A percentile compares a stretch with the other conserved stretches of the same genome.
Conservation (phyloP, 768 basidiomycete species). For the Lactifluus volemus region DNA sequence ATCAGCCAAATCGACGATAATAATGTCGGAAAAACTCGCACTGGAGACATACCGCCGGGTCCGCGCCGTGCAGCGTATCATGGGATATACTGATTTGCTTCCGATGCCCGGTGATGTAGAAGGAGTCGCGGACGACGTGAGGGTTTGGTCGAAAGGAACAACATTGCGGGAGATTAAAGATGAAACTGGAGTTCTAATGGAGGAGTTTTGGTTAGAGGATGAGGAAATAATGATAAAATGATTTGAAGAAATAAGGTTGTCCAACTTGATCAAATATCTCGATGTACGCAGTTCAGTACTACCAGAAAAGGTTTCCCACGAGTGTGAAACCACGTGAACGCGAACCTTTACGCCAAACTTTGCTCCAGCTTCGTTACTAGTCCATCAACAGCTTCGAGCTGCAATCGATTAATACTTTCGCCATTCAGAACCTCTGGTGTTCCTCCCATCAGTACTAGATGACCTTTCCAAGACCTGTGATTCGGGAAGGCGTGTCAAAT, state of each 20-base stretch:
- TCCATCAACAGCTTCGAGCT: too few relatives aligned
- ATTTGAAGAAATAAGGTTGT: neutral
- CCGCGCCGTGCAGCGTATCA: conserved; percentile 48
- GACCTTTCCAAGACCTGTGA: too few relatives aligned
- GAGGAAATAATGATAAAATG: neutral
- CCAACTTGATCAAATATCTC: too few relatives aligned
- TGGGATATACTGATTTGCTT: conserved; percentile 55
- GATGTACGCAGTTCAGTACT: too few relatives aligned
- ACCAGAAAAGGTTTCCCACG: too few relatives aligned
- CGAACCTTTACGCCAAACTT: too few relatives aligned
- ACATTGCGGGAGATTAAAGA: conserved; percentile 14
- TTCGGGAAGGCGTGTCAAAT: too few relatives aligned
- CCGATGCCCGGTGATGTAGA: conserved; percentile 34
- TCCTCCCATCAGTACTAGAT: too few relatives aligned
- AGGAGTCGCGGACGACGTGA: conserved; percentile 22
- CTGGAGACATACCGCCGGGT: conserved; percentile 52
- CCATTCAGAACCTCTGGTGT: too few relatives aligned
- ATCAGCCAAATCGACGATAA: conserved; percentile 15
- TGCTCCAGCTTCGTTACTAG: too few relatives aligned
- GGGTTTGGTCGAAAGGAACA: conserved; percentile 26
- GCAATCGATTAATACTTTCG: too few relatives aligned
- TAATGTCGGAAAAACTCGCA: conserved; percentile 46
- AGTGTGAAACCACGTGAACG: too few relatives aligned
- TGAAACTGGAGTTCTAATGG: conserved; percentile 21
- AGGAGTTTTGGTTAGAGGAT: conserved; percentile 13